A percentile compares a stretch with the other conserved stretches of the same genome.
These are phyloP conservation scores for Curvularia lunata DNA, from an alignment of 2,329 filamentous ascomycete species.

Conservation along the genomic window DNA sequence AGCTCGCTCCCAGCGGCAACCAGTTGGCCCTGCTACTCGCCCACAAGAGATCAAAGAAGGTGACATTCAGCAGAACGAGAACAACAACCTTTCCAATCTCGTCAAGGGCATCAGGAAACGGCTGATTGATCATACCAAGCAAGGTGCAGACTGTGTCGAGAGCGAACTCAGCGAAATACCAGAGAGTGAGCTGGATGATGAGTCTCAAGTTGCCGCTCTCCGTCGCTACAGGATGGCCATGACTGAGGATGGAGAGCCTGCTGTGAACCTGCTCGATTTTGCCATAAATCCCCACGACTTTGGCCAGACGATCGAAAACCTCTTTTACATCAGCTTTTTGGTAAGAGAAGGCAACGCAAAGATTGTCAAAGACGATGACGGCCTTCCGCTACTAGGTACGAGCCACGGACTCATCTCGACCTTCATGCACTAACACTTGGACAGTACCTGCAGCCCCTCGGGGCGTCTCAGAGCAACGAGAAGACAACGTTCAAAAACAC, in stretches of 20 bases:
- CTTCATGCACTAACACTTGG: slow-evolving; percentile 10
- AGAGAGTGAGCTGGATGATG: slow-evolving; percentile 38
- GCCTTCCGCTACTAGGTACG: slow-evolving; percentile 81
- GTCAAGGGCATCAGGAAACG: slow-evolving; percentile 75
- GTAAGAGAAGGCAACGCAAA: slow-evolving; percentile 83
- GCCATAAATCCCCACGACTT: slow-evolving; percentile 90
- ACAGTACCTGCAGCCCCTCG: slow-evolving; percentile 55
- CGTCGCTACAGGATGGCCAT: slow-evolving; percentile 67
- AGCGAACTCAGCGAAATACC: slow-evolving; percentile 41
- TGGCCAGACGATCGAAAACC: slow-evolving; percentile 92
- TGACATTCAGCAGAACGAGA: slow-evolving; percentile 77
- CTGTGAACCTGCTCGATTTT: slow-evolving; percentile 80
- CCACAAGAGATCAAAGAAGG: slow-evolving; percentile 78
- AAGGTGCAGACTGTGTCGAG: slow-evolving; percentile 51
- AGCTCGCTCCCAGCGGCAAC: slow-evolving; percentile 72
- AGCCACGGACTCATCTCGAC: slow-evolving; percentile 24
- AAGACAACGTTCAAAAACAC: slow-evolving; percentile 63
- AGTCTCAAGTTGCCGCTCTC: slow-evolving; percentile 61
- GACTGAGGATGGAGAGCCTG: slow-evolving; percentile 63
- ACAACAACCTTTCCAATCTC: slow-evolving; percentile 77
- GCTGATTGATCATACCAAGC: slow-evolving; percentile 55
- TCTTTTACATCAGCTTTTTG: slow-evolving; percentile 95
- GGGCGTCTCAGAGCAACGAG: slow-evolving; percentile 61
- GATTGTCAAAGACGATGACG: slow-evolving; percentile 74
- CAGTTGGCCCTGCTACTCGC: slow-evolving; percentile 69